Percentiles rank a stretch among this genome's conserved stretches.
Conservation (phyloP, 1,139 yeast species). For the Magnusiomyces paraingens region DNA sequence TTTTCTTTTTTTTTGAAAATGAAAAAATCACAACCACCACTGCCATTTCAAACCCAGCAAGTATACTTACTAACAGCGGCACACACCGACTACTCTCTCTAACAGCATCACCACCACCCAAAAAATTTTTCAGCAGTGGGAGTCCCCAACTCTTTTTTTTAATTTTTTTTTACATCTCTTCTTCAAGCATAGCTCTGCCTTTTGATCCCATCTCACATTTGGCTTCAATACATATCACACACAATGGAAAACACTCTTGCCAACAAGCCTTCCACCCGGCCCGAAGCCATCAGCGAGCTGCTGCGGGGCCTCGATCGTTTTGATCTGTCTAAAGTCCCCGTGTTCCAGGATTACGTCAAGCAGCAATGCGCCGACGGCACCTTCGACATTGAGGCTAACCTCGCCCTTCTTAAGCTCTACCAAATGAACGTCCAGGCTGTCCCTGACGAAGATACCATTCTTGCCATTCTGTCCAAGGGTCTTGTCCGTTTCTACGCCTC, state of each 20-base stretch:
- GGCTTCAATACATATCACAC: background rate
- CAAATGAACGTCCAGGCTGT: slow-evolving; percentile 34
- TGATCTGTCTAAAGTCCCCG: slow-evolving; percentile 39
- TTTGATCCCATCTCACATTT: background rate
- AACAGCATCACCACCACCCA: too few species aligned
- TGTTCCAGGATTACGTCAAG: slow-evolving; percentile 39
- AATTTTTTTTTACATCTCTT: too few species aligned
- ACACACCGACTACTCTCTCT: too few species aligned
- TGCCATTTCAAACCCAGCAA: too few species aligned
- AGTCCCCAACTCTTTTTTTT: too few species aligned
- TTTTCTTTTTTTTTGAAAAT: too few species aligned
- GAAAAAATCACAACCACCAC: too few species aligned
- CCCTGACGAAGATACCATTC: slow-evolving; percentile 36
- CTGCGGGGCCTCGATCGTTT: slow-evolving; percentile 40
- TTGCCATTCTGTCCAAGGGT: slow-evolving; percentile 39
- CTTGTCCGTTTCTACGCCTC: slow-evolving; percentile 38
- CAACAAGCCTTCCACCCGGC: slow-evolving; percentile 34
- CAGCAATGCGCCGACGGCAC: slow-evolving; percentile 36
- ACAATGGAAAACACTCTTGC: slow-evolving; percentile 31
- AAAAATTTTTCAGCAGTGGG: slow-evolving; percentile 3
- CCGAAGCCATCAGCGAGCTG: slow-evolving; percentile 35
- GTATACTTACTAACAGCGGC: too few species aligned
- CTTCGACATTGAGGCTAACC: slow-evolving; percentile 40
- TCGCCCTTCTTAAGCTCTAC: slow-evolving; percentile 42
- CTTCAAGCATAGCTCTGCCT: too few species aligned